Percentiles rank a stretch among this genome's conserved stretches.
Conservation (phyloP, 495 filamentous ascomycete genomes). For the Hypomontagnella submonticulosa region DNA sequence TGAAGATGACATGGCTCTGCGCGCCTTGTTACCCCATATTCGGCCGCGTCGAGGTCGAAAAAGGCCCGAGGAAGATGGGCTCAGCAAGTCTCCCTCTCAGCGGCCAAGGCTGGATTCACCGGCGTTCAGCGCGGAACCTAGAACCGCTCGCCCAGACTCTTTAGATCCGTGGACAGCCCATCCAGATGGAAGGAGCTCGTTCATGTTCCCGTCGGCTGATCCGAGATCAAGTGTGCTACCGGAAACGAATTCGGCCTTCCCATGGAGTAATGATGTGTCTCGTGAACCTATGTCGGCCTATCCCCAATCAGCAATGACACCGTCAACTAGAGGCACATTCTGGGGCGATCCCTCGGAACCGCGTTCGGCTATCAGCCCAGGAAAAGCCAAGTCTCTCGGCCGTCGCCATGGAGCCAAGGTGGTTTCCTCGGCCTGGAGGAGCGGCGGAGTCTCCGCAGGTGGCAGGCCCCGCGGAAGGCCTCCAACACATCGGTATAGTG, state of each 20-base stretch:
- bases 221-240: constrained; percentile 47
- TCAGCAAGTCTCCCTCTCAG: constrained; percentile 67
- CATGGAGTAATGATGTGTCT: constrained; percentile 54
- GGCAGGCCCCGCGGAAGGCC: constrained; percentile 88
- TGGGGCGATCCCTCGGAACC: constrained; percentile 66
- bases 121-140: constrained; percentile 65
- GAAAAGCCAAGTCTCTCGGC: constrained; percentile 64
- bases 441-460: constrained; percentile 68
- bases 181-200: constrained; percentile 56
- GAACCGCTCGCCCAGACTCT: constrained; percentile 49
- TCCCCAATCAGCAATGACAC: constrained; percentile 84
- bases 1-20: constrained; percentile 92
- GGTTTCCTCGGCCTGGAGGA: constrained; percentile 95
- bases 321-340: constrained; percentile 61
- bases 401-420: constrained; percentile 87
- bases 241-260: constrained; percentile 40
- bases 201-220: constrained; percentile 49
- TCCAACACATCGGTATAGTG: constrained; percentile 74
- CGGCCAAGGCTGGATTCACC: constrained; percentile 77
- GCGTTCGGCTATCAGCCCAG: constrained; percentile 75
- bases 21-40: constrained; percentile 89
- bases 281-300: constrained; percentile 74
- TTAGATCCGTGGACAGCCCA: constrained; percentile 62
- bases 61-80: constrained; percentile 76
- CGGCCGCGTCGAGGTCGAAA: constrained; percentile 89